Evolutionary conservation across 345 rosid species (phyloP).

Genomic region (Nephelium lappaceum): DNA sequence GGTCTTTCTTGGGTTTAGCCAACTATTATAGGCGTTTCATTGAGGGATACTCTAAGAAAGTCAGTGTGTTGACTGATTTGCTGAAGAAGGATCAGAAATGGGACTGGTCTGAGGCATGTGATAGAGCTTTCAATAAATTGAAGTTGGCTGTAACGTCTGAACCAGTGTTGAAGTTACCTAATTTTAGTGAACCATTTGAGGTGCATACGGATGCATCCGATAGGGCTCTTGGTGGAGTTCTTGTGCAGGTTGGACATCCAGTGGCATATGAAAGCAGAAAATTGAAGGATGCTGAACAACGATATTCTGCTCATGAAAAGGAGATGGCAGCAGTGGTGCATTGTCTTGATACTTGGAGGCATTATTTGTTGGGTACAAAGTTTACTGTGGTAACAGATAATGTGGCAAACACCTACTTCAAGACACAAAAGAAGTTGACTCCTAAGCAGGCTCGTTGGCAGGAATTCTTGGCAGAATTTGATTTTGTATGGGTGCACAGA

Average conservation of each 20-base stretch:
- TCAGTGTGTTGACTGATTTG: background rate
- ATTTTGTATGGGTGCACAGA: background rate
- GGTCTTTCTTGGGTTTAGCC: background rate
- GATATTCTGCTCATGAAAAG: background rate
- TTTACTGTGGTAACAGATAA: background rate
- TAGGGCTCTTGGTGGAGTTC: background rate
- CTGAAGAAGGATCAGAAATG: background rate
- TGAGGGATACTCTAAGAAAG: background rate
- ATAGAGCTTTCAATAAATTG: background rate
- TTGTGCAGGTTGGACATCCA: background rate
- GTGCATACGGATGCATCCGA: background rate
- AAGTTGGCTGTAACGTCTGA: background rate
- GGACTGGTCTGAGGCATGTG: background rate
- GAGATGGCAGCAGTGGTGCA: background rate
- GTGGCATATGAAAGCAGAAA: background rate
- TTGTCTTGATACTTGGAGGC: background rate
- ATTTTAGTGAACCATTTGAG: background rate
- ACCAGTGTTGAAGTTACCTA: background rate
- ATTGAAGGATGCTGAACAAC: background rate
- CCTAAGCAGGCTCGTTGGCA: background rate
- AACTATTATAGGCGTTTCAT: background rate
- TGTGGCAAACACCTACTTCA: background rate
- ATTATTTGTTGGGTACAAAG: background rate
- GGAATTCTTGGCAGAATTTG: background rate
- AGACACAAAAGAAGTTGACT: background rate